Evolutionary conservation across 2,329 filamentous ascomycete species (phyloP), one percentile per base, ranked within the genome.

Genomic region (Arachnomyces sp.): DNA sequence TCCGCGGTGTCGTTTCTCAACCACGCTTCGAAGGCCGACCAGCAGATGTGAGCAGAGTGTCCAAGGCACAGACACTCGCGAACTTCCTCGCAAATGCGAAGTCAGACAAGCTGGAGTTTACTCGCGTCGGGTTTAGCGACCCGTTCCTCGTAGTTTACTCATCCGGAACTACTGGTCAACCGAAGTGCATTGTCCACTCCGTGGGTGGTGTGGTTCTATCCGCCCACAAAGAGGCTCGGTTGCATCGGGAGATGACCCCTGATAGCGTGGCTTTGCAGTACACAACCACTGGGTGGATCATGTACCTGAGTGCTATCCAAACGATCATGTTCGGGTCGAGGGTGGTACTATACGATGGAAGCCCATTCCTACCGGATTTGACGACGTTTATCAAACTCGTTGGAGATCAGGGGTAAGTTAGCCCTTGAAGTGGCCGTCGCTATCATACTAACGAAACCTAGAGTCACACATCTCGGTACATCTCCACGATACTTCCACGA

Each of bases 131-230:
- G 1, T 92, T 89, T 57, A 70, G 79, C 18, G 83, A 90, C 47
- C 85, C 87, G 0, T 82, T 85, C 60, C 64, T 90, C 28, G 74
- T 93, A 28, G 84, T 82, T 43, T 93, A 87, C 54, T 76, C 82
- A 0, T 84, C 80, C 1, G 86, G 86, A 2, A 93, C 86, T 0
- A 93, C 87, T 0, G 86, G 87, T 3, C 77, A 76, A 14, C 87
- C 87, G 9, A 93, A 93, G 55, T 88, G 84, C 43, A 92, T 93
- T 47, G 84, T 90, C 2, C 87, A 94, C 58, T 81, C 78, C 0
- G 58, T 60, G 5, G 63, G 63, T 14, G 62, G 63, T 1, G 56
- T 62, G 9, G 39, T 65, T 12, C 44, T 66, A 31, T 63, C 55
- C 28, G 46, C 59, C 2, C 60, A 59, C 31, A 81, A 89, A 55